Percentiles rank a stretch among this genome's conserved stretches.
phyloP scores from a whole-genome alignment of 768 basidiomycete genomes.

The Amanita phalloides region DNA sequence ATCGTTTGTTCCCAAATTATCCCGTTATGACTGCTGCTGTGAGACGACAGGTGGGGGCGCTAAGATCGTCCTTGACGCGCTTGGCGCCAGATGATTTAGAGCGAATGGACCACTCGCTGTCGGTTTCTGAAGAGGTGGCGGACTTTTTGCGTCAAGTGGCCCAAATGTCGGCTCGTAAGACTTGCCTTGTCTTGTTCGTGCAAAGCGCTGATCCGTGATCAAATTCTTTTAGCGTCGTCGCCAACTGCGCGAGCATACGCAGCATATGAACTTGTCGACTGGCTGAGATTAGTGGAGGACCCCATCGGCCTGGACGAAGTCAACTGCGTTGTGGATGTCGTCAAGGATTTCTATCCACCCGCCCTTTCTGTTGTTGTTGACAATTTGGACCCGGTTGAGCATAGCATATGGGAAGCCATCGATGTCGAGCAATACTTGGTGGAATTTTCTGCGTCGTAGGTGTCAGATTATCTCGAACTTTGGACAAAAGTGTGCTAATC shows the following conservation, averaged over 20 bases:
- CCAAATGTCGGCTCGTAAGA: constrained; percentile 36
- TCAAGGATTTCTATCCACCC: constrained; percentile 30
- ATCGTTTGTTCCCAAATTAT: constrained; percentile 21
- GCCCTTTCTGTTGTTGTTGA: constrained; percentile 32
- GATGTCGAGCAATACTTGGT: constrained; percentile 10
- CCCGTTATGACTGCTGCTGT: constrained; percentile 28
- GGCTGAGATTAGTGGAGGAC: constrained; percentile 38
- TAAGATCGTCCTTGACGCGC: constrained; percentile 22
- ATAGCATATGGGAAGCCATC: constrained; percentile 30
- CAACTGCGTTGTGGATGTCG: constrained; percentile 23
- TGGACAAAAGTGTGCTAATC: background rate
- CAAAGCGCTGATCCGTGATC: background rate
- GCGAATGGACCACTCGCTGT: constrained; percentile 5
- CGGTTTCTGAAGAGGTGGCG: constrained; percentile 17
- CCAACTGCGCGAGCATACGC: constrained; percentile 20
- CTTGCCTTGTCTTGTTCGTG: background rate
- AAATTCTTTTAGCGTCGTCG: constrained; percentile 23
- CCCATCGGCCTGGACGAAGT: constrained; percentile 26
- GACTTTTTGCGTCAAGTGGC: constrained; percentile 37
- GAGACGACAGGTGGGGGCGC: constrained; percentile 31
- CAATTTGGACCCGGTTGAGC: constrained; percentile 29
- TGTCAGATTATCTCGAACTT: constrained; percentile 1
- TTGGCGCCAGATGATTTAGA: background rate
- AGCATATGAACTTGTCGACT: constrained; percentile 55
- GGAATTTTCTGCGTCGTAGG: constrained; percentile 16